These are phyloP conservation scores for Tuber indicum DNA, from an alignment of 495 filamentous ascomycete genomes.

Conservation along the genomic window DNA sequence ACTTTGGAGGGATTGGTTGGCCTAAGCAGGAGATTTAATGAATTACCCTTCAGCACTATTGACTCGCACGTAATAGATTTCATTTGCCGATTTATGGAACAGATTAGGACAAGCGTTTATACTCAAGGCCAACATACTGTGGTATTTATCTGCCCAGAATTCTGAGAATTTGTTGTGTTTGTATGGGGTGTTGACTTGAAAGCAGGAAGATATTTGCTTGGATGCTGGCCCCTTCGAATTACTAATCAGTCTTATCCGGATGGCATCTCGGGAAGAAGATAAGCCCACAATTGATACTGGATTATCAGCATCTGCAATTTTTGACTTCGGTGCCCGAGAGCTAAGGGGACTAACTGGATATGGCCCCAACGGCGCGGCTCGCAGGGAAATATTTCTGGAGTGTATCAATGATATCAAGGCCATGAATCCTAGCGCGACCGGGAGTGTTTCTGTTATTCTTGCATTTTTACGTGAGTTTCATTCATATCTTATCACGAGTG, in stretches of 20 bases:
- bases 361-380: slow-evolving; percentile 49
- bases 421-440: slow-evolving; percentile 53
- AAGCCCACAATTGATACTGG: slow-evolving; percentile 41
- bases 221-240: slow-evolving; percentile 39
- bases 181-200: slow-evolving; percentile 49
- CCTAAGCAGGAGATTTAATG: slow-evolving; percentile 65
- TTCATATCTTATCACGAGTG: slow-evolving; percentile 37
- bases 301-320: slow-evolving; percentile 47
- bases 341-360: slow-evolving; percentile 42
- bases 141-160: not conserved
- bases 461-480: slow-evolving; percentile 53
- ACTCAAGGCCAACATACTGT: slow-evolving; percentile 7
- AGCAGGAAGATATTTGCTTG: slow-evolving; percentile 40
- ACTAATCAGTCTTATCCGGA: slow-evolving; percentile 37
- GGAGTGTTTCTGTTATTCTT: slow-evolving; percentile 65
- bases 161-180: slow-evolving; percentile 54
- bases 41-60: slow-evolving; percentile 57
- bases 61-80: slow-evolving; percentile 39
- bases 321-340: slow-evolving; percentile 48
- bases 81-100: slow-evolving; percentile 31
- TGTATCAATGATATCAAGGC: slow-evolving; percentile 56
- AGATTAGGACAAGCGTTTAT: slow-evolving; percentile 31
- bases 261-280: slow-evolving; percentile 42
- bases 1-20: slow-evolving; percentile 55
- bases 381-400: slow-evolving; percentile 52